These are phyloP conservation scores for Gypsophila paniculata DNA, from an alignment of 179 eudicot genomes.

Conservation along the genomic window DNA sequence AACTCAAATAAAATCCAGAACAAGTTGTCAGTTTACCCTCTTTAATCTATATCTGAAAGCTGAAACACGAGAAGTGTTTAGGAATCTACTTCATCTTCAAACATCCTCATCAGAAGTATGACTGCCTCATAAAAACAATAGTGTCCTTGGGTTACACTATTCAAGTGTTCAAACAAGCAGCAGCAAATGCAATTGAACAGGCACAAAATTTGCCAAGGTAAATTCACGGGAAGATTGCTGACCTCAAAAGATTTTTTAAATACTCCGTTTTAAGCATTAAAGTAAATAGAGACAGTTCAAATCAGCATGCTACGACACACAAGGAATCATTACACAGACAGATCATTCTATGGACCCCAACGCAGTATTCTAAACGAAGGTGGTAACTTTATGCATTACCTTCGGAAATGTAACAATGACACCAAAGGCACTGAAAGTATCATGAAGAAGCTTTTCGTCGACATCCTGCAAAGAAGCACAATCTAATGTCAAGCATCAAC, in stretches of 20 bases:
- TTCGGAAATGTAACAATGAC: slow-evolving; percentile 86
- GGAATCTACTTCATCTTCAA: too few species aligned
- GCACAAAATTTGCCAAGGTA: too few species aligned
- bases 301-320: not conserved
- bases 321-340: not conserved
- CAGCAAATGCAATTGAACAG: not conserved
- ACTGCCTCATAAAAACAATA: not conserved
- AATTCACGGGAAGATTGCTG: not conserved
- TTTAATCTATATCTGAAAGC: too few species aligned
- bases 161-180: not conserved
- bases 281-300: not conserved
- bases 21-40: too few species aligned
- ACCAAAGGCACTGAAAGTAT: slow-evolving; percentile 99
- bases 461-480: slow-evolving; percentile 61
- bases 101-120: too few species aligned
- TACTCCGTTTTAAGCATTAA: not conserved
- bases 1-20: too few species aligned
- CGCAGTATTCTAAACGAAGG: not conserved
- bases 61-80: too few species aligned
- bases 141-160: not conserved
- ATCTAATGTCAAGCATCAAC: not conserved
- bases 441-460: slow-evolving; percentile 89
- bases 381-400: slow-evolving; percentile 31
- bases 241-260: not conserved
- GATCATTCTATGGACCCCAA: not conserved